phyloP scores from a whole-genome alignment of 768 basidiomycete species.

The Sporobolomyces phaffii region DNA sequence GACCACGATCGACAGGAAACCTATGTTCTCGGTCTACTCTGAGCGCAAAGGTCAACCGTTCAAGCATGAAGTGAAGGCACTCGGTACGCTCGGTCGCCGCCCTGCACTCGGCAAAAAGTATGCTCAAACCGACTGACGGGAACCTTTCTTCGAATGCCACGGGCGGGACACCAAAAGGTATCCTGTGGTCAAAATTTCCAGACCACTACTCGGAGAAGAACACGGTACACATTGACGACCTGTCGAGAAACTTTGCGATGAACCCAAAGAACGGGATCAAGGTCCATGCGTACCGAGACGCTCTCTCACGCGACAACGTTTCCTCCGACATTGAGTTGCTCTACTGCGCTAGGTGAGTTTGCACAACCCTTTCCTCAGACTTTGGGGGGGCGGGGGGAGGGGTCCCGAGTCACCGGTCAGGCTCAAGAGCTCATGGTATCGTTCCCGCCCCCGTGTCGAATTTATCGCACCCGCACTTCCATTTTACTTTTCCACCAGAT shows the following conservation, averaged over 20 bases:
- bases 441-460: no score
- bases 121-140: no score
- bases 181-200: conserved; percentile 81
- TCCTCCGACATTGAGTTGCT: conserved; percentile 23
- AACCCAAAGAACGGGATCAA: conserved; percentile 78
- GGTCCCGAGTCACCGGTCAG: no score
- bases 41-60: conserved; percentile 66
- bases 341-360: conserved; percentile 16
- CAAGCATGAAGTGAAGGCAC: conserved; percentile 57
- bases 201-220: conserved; percentile 61
- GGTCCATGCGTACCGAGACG: conserved; percentile 54
- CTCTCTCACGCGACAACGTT: neutral
- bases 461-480: no score
- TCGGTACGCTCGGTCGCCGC: conserved; percentile 82
- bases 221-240: conserved; percentile 82
- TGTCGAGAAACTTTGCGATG: conserved; percentile 79
- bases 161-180: conserved; percentile 49
- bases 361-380: neutral
- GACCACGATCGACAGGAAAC: conserved; percentile 72
- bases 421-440: no score
- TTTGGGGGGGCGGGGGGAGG: neutral
- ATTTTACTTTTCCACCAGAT: no score
- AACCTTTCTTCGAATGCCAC: conserved; percentile 64
- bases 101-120: no score
- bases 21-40: conserved; percentile 82